Base-by-base conservation (phyloP, 73 alveolate genomes). In the Breviolum minutum region DNA sequence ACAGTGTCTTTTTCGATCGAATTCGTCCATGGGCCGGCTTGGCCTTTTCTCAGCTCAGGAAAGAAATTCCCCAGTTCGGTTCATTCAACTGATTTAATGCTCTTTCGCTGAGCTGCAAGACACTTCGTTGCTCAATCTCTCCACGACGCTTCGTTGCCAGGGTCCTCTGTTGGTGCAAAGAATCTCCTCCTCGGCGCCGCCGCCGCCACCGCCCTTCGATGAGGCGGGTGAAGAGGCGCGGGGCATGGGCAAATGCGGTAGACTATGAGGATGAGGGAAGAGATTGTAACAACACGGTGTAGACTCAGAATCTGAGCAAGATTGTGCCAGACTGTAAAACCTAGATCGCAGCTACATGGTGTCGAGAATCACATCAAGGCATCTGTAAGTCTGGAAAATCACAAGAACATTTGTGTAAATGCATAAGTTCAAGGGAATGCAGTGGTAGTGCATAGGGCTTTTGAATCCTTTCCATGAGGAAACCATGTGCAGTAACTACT, bases 171-270 rank as follows among this genome's bases (percentile, higher is more conserved):
- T 71, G 89, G 97, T 91, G 87, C 82, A 91, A 77, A 87, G 97
- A 63, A 63, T 91, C 40, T 48, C 97, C 89, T 54, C 80, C 89
- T 54, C 89, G 10, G 97, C 97, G 10, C 97, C 97, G 63, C 97
- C 97, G 30, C 97, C 97, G 32, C 97, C 97, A 63, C 97, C 97
- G 22, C 97, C 97, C 97, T 91, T 91, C 63, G 97, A 91, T 54
- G 97, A 91, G 26, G 85, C 84, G 30, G 97, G 97, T 30, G 97
- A 91, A 62, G 84, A 30, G 95, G 95, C 32, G 84, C 64, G 2
- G 48, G 20, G 68, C 69, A n/a, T 80, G 8, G 7, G n/a, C 14
- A 63, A 11, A 8, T 8, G 13, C 11, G 89, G 27, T 29, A 80
- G 32, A 48, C 27, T 64, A 30, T n/a, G 68, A 12, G 8, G 68